Base-by-base conservation (phyloP, 345 rosid genomes). In the Euphorbia peplus region DNA sequence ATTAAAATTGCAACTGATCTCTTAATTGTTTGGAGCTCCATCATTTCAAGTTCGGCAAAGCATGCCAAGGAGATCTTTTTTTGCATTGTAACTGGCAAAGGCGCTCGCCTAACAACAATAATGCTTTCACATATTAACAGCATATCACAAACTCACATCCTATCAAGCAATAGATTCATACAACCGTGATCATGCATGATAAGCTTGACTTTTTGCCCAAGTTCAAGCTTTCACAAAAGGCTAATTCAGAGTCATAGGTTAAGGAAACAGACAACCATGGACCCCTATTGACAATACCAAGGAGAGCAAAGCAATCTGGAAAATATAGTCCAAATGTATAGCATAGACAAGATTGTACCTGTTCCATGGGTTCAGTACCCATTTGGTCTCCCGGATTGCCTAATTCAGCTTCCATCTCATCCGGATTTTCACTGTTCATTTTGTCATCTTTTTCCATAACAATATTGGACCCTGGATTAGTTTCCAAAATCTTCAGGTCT, bases 361-460 rank as follows among this genome's bases (percentile, higher is more conserved):
- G 80, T 71, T 88, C 92, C 98, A 90, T 93, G 13, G 88, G 83
- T 56, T 74, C 81, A 53, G 75, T 75, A 69, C 79, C 84, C 73
- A 52, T 80, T 56, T 67, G 70, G 62, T 74, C 82, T 53, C 72
- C 83, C 50, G 8, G 52, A 53, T 57, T 75, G n/a, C 67, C 74
- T 41, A 73, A 67, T 69, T 66, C 81, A 66, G 22, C 70, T 32
- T 66, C 78, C 48, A 70, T 46, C 22, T 61, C 66, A 0, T 51
- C 76, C 39, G 73, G 71, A 69, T 9, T 42, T 52, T 73, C 81
- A 69, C 81, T 66, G 53, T 52, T 70, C 79, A 70, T 77, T 64
- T 83, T 75, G 29, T 79, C 90, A 77, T 82, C 84, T 71, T 81
- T 79, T 32, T 69, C 85, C 51, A 74, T 53, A 41, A 30, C 75